Percentiles rank a stretch among this genome's conserved stretches.
These are phyloP conservation scores for Mycena olivaceomarginata DNA, from an alignment of 768 basidiomycete species.

Conservation along the genomic window DNA sequence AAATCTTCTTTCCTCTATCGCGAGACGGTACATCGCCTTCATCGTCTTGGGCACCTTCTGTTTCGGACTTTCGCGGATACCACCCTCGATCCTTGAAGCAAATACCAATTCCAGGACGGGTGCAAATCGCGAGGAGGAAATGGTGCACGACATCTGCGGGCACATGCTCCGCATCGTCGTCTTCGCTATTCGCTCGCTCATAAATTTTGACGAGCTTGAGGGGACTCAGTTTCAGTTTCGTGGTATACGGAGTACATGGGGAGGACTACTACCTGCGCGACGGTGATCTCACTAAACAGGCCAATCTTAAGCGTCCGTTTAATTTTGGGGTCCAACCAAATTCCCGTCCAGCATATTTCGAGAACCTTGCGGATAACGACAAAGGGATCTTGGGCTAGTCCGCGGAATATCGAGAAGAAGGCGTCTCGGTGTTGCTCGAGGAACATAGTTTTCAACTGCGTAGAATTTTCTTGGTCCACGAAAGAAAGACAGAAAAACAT, in stretches of 20 bases:
- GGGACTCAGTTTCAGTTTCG: constrained; percentile 17
- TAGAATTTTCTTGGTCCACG: constrained; percentile 67
- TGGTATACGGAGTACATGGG: background rate
- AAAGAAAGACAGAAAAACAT: constrained; percentile 86
- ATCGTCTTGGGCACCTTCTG: constrained; percentile 58
- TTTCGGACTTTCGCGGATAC: constrained; percentile 82
- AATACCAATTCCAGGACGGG: constrained; percentile 87
- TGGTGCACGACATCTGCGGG: constrained; percentile 91
- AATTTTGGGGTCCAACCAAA: constrained; percentile 86
- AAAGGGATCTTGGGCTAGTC: constrained; percentile 80
- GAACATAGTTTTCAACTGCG: constrained; percentile 77
- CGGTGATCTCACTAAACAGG: constrained; percentile 80
- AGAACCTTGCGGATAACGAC: constrained; percentile 77
- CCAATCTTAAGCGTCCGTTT: constrained; percentile 83
- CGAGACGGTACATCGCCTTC: constrained; percentile 58
- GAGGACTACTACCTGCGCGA: constrained; percentile 79
- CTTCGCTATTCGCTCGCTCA: constrained; percentile 72
- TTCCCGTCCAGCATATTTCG: constrained; percentile 84
- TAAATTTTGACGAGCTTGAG: constrained; percentile 85
- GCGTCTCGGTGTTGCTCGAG: constrained; percentile 82
- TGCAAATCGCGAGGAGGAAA: constrained; percentile 90
- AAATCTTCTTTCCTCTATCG: constrained; percentile 69
- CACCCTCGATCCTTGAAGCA: constrained; percentile 95
- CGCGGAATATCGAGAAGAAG: constrained; percentile 84
- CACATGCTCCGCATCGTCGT: constrained; percentile 68